Conservation (phyloP, 2,329 filamentous ascomycete genomes). For the Penicillium sp. region DNA sequence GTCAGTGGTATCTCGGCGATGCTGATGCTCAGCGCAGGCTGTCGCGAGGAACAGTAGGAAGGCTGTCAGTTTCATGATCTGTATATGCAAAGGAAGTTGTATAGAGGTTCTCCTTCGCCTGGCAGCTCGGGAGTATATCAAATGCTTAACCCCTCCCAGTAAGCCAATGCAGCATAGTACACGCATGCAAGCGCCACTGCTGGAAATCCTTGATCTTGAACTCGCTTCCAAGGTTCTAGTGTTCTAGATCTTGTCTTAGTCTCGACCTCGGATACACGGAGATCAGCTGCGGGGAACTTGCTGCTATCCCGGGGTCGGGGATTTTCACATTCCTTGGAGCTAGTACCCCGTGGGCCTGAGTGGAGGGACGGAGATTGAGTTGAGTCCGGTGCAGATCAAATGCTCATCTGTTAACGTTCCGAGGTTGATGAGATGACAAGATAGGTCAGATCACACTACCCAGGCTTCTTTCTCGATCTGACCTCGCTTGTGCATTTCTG, state of each 20-base stretch:
- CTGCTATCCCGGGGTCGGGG: neutral
- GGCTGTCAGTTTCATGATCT: constrained; percentile 19
- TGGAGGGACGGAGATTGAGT: neutral
- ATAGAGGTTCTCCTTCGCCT: neutral
- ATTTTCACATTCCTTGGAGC: neutral
- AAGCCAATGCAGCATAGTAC: constrained; percentile 2
- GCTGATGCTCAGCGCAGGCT: constrained; percentile 15
- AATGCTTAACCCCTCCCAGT: constrained; percentile 16
- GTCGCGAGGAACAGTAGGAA: constrained; percentile 18
- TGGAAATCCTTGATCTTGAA: neutral
- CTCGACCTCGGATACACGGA: constrained; percentile 1
- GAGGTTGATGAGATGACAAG: neutral
- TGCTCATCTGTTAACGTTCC: neutral
- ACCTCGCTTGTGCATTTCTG: neutral
- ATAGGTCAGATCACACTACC: neutral
- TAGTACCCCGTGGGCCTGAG: neutral
- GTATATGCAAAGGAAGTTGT: neutral
- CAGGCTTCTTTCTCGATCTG: neutral
- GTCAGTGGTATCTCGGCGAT: constrained; percentile 14
- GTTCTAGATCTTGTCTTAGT: constrained; percentile 1
- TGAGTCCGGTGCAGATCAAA: neutral
- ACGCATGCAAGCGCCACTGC: neutral
- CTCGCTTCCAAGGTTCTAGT: neutral
- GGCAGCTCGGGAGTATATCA: constrained; percentile 13
- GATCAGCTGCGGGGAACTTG: constrained; percentile 1